Evolutionary conservation across 805 yeast genomes (phyloP), one percentile per base, ranked within the genome.

Genomic region (Naumovozyma castellii): DNA sequence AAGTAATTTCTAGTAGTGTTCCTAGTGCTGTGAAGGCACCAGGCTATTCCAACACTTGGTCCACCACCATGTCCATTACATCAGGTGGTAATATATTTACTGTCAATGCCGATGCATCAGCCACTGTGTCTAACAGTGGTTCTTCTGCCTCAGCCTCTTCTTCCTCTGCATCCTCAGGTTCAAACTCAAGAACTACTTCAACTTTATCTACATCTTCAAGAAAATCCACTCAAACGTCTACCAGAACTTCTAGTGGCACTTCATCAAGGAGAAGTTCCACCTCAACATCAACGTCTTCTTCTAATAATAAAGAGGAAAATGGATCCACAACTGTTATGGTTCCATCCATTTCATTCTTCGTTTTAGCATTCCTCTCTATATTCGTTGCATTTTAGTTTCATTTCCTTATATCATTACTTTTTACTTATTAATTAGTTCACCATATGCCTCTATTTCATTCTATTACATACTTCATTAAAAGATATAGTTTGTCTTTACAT

Each of bases 1-100:
- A 59, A 27, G 47, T 50, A 10, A 50, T 57, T 20, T 29, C 41
- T 3, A 38, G 46, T 16, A 25, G 52, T 14, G 48, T 76, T 32
- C 83, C 83, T 9, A 60, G 68, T 37, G 79, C 79, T 1, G 54
- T 57, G 1, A 56, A 59, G 3, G 81, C 78, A 2, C 57, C 72
- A 1, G 61, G 62, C 12, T 76, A 71, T 52, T 65, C 73, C 1
- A 52, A 65, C 12, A 72, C 78, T 3, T 68, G 66, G 64, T 42
- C 63, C 10, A 49, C 61, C 0, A 19, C 43, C n/a, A 43, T 44
- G 10, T 36, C 53, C 5, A 44, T 56, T 17, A 40, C 47, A 16
- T 45, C 58, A 8, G 57, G 59, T 15, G 63, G 62, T 34, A 34
- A 57, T 36, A 54, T 57, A 10, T 56, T 53, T 40, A 50, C 58